Conservation (phyloP, 257 asterid genomes). For the Pogostemon cablin region DNA sequence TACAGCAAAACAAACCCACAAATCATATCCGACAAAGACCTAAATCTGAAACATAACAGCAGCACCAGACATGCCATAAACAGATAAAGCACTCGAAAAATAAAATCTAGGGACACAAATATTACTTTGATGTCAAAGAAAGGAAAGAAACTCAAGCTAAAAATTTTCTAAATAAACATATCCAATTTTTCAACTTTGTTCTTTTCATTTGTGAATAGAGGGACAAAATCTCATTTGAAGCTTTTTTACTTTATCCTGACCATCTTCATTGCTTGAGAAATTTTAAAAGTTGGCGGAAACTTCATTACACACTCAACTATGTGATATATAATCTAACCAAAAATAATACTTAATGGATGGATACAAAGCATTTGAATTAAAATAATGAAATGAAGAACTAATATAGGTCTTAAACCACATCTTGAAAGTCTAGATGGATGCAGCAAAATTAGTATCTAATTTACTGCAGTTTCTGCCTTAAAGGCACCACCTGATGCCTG, state of each 20-base stretch:
- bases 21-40: slow-evolving; percentile 20
- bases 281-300: slow-evolving; percentile 1
- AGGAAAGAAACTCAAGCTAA: neutral
- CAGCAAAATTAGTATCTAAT: neutral
- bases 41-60: slow-evolving; percentile 26
- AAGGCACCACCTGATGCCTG: neutral
- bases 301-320: neutral
- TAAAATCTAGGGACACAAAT: neutral
- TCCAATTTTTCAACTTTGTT: neutral
- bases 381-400: neutral
- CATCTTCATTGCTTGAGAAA: slow-evolving; percentile 5
- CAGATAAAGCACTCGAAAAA: slow-evolving; percentile 22
- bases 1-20: slow-evolving; percentile 41
- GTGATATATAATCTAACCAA: slow-evolving; percentile 5
- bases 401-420: neutral
- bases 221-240: slow-evolving; percentile 4
- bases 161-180: slow-evolving; percentile 3
- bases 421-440: neutral
- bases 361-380: neutral
- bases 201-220: neutral
- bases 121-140: neutral
- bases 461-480: slow-evolving; percentile 11
- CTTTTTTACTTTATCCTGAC: neutral
- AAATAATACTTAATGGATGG: neutral
- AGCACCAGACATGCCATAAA: slow-evolving; percentile 20